Base-by-base conservation (phyloP, 140 eudicot species). In the Ambrosia hybrid region DNA sequence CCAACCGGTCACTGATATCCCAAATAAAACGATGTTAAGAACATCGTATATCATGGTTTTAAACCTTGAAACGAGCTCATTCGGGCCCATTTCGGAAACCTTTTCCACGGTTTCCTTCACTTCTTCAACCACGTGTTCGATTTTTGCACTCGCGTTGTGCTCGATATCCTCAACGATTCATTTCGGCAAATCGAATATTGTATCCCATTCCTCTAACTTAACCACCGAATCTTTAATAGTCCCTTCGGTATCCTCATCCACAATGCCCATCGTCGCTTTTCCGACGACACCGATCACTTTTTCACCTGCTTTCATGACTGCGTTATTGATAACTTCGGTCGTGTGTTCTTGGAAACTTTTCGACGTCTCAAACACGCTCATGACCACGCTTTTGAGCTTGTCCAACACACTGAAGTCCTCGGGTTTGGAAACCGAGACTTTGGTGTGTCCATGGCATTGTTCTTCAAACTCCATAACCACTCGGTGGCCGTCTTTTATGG, bases 171-270 rank as follows among this genome's bases (percentile, higher is more conserved):
- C 82, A 5, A 65, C 72, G 1, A 67, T 70, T n/a, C 82, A 58
- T 48, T 68, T 76, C 0, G 79, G 76, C 0, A 80, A 72, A 51
- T 83, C 88, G 6, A 71, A n/a, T n/a, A n/a, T 21, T 1, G n/a
- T 39, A 34, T 75, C 80, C 71, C 75, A 68, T 9, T 78, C 39
- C 12, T 72, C 57, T 2, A 78, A 0, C 16, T 78, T 72, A n/a
- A 65, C 57, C 5, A 65, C 26, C 11, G 46, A 55, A 21, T 78
- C 82, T 57, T 78, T 65, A 4, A 65, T 55, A 0, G 11, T 2
- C 6, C 70, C 73, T 59, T 5, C 7, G 0, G 52, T 16, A 34
- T 53, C 6, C 0, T 48, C 80, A 0, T 43, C 64, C 0, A 37
- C n/a, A 9, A 39, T n/a, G 3, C 56, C 39, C 45, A 7, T 0